A percentile compares a stretch with the other conserved stretches of the same genome.
These are phyloP conservation scores for Starmerella stellata DNA, from an alignment of 805 yeast genomes.

Conservation along the genomic window DNA sequence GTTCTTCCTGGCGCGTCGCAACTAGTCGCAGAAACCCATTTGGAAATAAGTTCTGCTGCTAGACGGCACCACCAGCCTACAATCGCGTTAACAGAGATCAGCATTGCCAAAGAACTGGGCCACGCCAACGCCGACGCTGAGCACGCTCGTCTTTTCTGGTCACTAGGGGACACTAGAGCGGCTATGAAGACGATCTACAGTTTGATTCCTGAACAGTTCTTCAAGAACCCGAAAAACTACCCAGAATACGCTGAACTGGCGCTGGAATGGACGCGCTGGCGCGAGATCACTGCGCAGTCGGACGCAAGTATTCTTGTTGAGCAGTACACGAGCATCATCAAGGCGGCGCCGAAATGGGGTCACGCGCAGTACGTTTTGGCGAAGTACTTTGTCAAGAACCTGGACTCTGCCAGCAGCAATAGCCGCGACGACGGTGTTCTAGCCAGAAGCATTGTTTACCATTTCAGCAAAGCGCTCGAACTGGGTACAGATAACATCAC, in stretches of 20 bases:
- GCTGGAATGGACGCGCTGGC: conserved; percentile 70
- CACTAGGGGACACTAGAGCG: conserved; percentile 67
- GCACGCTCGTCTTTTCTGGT: conserved; percentile 52
- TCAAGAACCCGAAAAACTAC: conserved; percentile 5
- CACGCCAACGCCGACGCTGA: conserved; percentile 8
- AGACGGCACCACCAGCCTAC: conserved; percentile 44
- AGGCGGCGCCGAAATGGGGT: conserved; percentile 44
- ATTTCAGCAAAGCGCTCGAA: conserved; percentile 41
- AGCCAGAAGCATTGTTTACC: conserved; percentile 37
- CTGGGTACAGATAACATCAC: conserved; percentile 48
- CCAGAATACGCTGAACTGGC: conserved; percentile 32
- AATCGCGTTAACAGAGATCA: conserved; percentile 22
- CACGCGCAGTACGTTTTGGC: conserved; percentile 70
- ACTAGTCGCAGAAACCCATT: conserved; percentile 32
- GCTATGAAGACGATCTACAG: conserved; percentile 52
- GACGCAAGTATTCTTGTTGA: conserved; percentile 53
- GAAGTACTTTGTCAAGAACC: conserved; percentile 53
- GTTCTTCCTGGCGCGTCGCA: conserved; percentile 10
- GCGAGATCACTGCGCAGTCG: conserved; percentile 68
- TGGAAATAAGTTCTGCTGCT: conserved; percentile 23
- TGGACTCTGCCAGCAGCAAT: conserved; percentile 30
- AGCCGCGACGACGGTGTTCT: conserved; percentile 25
- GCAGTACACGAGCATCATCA: conserved; percentile 45
- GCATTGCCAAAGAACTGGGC: conserved; percentile 11
- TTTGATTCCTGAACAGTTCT: conserved; percentile 19